phyloP scores from a whole-genome alignment of 1,284 basidiomycete genomes.

The Coriolopsis trogii region DNA sequence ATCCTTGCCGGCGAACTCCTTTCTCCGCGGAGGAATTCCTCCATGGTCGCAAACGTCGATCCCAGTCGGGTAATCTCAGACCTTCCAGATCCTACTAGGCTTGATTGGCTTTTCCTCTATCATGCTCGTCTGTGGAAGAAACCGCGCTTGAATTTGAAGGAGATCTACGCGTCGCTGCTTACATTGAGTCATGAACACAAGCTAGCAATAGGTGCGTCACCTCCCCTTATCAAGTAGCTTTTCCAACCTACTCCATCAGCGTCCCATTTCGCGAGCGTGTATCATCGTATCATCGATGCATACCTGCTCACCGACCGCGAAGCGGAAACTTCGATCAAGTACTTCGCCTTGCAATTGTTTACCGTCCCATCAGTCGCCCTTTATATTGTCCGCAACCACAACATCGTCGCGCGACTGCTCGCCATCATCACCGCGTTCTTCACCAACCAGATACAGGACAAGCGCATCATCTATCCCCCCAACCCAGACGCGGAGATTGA shows the following conservation, averaged over 20 bases:
- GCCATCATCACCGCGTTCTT: constrained; percentile 87
- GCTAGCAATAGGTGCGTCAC: constrained; percentile 67
- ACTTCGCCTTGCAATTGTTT: constrained; percentile 89
- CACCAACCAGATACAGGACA: constrained; percentile 79
- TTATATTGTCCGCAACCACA: constrained; percentile 76
- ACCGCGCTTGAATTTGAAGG: constrained; percentile 78
- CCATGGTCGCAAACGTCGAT: constrained; percentile 37
- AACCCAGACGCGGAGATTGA: constrained; percentile 56
- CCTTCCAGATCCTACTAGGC: constrained; percentile 56
- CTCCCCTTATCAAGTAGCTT: not conserved
- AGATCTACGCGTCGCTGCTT: constrained; percentile 80
- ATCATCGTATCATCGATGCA: constrained; percentile 86
- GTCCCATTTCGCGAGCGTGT: constrained; percentile 82
- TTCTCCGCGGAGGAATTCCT: constrained; percentile 48
- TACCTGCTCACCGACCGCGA: constrained; percentile 92
- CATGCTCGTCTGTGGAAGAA: constrained; percentile 86
- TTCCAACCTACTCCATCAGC: constrained; percentile 47
- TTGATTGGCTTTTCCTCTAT: constrained; percentile 79
- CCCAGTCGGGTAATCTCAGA: constrained; percentile 49
- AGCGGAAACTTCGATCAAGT: constrained; percentile 91
- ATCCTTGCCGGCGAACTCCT: constrained; percentile 76
- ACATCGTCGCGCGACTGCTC: constrained; percentile 77
- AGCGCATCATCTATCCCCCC: constrained; percentile 62
- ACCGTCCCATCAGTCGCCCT: constrained; percentile 85
- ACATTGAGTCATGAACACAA: constrained; percentile 78